Percentiles rank a stretch among this genome's conserved stretches.
phyloP scores from a whole-genome alignment of 2,329 filamentous ascomycete species.

The Emmonsiellopsis sp. region DNA sequence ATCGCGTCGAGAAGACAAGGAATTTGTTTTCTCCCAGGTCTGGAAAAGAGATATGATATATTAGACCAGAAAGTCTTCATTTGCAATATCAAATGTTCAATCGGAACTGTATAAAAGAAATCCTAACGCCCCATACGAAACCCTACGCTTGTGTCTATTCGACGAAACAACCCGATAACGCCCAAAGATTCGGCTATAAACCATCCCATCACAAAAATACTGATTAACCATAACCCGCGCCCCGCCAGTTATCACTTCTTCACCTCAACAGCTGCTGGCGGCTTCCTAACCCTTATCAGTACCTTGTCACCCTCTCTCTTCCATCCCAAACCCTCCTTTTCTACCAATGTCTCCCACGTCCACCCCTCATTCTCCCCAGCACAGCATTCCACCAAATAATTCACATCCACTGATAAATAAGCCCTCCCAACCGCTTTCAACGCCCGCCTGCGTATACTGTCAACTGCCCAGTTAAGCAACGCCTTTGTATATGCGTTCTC shows the following conservation, averaged over 20 bases:
- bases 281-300: conserved; percentile 51
- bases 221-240: background rate
- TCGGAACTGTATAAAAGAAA: background rate
- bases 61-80: background rate
- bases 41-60: background rate
- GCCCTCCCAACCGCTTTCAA: conserved; percentile 78
- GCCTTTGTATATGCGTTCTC: conserved; percentile 74
- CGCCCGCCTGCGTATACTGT: conserved; percentile 62
- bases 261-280: background rate
- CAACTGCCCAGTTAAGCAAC: conserved; percentile 73
- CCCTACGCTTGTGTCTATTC: background rate
- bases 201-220: background rate
- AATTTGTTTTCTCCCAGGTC: background rate
- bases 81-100: background rate
- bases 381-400: conserved; percentile 53
- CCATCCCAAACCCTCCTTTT: conserved; percentile 73
- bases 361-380: conserved; percentile 33
- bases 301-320: conserved; percentile 63
- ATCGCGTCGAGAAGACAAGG: background rate
- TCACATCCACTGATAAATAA: conserved; percentile 70
- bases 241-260: background rate
- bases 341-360: conserved; percentile 62
- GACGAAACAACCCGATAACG: background rate
- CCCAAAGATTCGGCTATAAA: background rate
- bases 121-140: background rate